phyloP scores from a whole-genome alignment of 2,329 filamentous ascomycete genomes.

The Metarhizium humberi region DNA sequence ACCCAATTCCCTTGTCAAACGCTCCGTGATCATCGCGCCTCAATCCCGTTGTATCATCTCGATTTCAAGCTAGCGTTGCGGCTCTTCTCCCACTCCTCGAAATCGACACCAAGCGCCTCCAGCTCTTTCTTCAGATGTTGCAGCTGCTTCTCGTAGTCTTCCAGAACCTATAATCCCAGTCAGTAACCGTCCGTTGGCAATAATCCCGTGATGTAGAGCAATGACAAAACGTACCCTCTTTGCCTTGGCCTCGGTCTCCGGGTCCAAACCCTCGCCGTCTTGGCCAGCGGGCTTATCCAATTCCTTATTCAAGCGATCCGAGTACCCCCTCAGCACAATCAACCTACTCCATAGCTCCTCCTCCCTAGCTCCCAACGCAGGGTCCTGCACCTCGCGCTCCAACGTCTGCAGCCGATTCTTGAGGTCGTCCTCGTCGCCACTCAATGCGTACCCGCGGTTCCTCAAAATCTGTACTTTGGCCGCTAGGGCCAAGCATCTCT shows the following conservation, averaged over 20 bases:
- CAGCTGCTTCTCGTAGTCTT: slow-evolving; percentile 75
- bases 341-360: slow-evolving; percentile 82
- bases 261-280: slow-evolving; percentile 50
- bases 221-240: slow-evolving; percentile 52
- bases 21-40: neutral
- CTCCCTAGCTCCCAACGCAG: slow-evolving; percentile 62
- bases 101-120: slow-evolving; percentile 51
- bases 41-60: slow-evolving; percentile 10
- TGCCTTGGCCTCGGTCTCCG: slow-evolving; percentile 61
- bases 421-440: slow-evolving; percentile 69
- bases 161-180: slow-evolving; percentile 49
- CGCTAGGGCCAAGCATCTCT: slow-evolving; percentile 65
- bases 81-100: slow-evolving; percentile 45
- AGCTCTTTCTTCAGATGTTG: slow-evolving; percentile 66
- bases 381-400: slow-evolving; percentile 63
- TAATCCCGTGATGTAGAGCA: neutral
- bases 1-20: neutral
- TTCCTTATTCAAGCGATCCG: slow-evolving; percentile 63
- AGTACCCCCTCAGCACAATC: slow-evolving; percentile 64
- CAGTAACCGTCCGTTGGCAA: neutral
- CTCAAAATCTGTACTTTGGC: slow-evolving; percentile 72
- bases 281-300: slow-evolving; percentile 56
- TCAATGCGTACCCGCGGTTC: slow-evolving; percentile 73
- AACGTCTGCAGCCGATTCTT: slow-evolving; percentile 61
- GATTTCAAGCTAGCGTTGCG: slow-evolving; percentile 29